These are phyloP conservation scores for Williopsis jadinii DNA, from an alignment of 1,139 yeast genomes.

Conservation along the genomic window DNA sequence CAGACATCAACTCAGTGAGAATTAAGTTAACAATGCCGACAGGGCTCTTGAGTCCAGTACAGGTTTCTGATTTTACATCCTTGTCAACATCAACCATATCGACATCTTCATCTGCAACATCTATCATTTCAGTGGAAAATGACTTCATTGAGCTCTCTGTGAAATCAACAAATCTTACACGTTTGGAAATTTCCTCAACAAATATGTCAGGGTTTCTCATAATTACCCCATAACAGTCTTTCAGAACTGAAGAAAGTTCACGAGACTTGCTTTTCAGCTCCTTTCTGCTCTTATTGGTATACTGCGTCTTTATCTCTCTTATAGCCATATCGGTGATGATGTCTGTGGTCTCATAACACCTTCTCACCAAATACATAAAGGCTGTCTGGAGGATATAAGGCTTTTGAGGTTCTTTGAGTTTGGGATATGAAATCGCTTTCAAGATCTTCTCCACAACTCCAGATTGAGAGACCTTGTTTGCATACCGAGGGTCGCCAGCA, in stretches of 20 bases:
- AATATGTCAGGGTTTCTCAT: slow-evolving; percentile 53
- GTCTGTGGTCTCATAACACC: slow-evolving; percentile 59
- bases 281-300: slow-evolving; percentile 25
- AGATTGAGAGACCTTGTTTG: slow-evolving; percentile 37
- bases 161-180: slow-evolving; percentile 42
- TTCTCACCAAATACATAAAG: slow-evolving; percentile 48
- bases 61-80: slow-evolving; percentile 2
- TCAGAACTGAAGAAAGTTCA: slow-evolving; percentile 47
- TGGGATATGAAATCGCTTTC: slow-evolving; percentile 25
- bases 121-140: slow-evolving; percentile 22
- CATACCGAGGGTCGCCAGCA: slow-evolving; percentile 37
- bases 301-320: slow-evolving; percentile 38
- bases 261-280: slow-evolving; percentile 27
- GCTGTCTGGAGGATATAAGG: slow-evolving; percentile 25
- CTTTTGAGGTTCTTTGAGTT: slow-evolving; percentile 17
- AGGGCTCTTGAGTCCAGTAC: slow-evolving; percentile 24
- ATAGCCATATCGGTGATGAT: slow-evolving; percentile 43
- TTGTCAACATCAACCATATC: slow-evolving; percentile 30
- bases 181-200: slow-evolving; percentile 44
- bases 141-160: slow-evolving; percentile 32
- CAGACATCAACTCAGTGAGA: slow-evolving; percentile 56
- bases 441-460: slow-evolving; percentile 30
- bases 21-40: slow-evolving; percentile 60
- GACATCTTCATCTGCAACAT: slow-evolving; percentile 28
- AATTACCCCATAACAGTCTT: slow-evolving; percentile 49